Base-by-base conservation (phyloP, 495 filamentous ascomycete genomes). In the Penicillium chermesinum region DNA sequence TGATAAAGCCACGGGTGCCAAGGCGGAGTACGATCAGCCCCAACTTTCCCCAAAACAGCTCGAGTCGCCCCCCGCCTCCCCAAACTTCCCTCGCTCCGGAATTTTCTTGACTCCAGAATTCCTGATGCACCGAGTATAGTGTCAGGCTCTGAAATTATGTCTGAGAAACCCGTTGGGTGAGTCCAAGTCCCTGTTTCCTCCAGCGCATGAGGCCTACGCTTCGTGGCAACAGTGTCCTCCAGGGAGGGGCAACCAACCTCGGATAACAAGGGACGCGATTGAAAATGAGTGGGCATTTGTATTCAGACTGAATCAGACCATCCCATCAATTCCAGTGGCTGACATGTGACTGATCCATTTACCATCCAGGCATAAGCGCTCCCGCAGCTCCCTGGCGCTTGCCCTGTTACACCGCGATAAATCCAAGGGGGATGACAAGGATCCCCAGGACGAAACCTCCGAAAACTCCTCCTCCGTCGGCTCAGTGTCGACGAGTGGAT, bases 401-500 rank as follows among this genome's bases (percentile, higher is more conserved):
- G 69, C 78, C 40, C 59, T 80, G 21, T 62, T 80, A 16, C 67
- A 72, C 54, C 73, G 77, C 40, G 78, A 77, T 34, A 75, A 70
- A 52, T 70, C 70, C 13, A 61, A 53, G 18, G 48, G 57, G 20
- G 54, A 64, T 14, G 65, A 68, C 20, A 58, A 62, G 22, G 25
- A 41, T 32, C 9, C 9, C 16, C 14, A 17, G 18, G 38, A 41
- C 9, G 38, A 41, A 56, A 43, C 25, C 5, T 10, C 25, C 34
- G 53, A 45, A 7, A 70, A 74, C 14, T 59, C 59, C 40, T 56
- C 55, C 25, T 62, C 70, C 25, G 41, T 55, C 44, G 40, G 58
- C 3, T 66, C 71, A 14, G 45, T 55, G 16, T 57, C 62, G 12
- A 50, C 54, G 39, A 65, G 60, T 52, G 56, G 48, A 41, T 58